A percentile compares a stretch with the other conserved stretches of the same genome.
Evolutionary conservation across 1,284 basidiomycete species (phyloP).

Genomic region (Vanrija humicola): DNA sequence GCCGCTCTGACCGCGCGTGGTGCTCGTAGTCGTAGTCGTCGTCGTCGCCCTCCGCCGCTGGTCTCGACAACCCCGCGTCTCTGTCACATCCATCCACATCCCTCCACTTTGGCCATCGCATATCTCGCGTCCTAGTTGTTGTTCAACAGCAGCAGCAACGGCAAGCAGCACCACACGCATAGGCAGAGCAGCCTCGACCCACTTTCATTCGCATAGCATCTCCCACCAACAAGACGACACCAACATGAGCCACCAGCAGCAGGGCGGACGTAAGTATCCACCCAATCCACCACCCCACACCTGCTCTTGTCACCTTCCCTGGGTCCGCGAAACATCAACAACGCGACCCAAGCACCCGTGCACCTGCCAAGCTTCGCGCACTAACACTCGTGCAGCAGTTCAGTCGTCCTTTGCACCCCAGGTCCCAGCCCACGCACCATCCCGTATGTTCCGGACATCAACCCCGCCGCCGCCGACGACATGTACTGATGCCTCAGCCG

Average conservation of each 20-base stretch:
- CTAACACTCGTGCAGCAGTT: slow-evolving; percentile 3
- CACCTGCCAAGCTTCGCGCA: not conserved
- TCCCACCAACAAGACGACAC: not conserved
- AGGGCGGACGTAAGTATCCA: slow-evolving; percentile 10
- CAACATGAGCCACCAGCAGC: slow-evolving; percentile 4
- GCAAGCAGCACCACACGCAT: not conserved
- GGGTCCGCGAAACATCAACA: too few species aligned
- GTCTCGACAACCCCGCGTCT: not conserved
- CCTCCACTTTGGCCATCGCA: not conserved
- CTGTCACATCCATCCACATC: not conserved
- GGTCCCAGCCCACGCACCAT: not conserved
- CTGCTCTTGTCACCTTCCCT: too few species aligned
- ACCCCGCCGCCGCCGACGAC: not conserved
- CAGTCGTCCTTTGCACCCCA: slow-evolving; percentile 1
- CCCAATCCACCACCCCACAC: not conserved
- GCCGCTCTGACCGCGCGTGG: too few species aligned
- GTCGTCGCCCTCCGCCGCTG: too few species aligned
- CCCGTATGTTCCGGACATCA: not conserved
- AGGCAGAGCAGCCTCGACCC: not conserved
- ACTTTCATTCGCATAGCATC: not conserved
- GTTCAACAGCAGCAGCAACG: not conserved
- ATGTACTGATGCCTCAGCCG: slow-evolving; percentile 22
- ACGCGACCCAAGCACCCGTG: not conserved
- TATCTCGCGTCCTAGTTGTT: not conserved
- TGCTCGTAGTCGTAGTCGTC: too few species aligned